Base-by-base conservation (phyloP, 176 grass and related monocot genomes). In the Zoysia japonica region DNA sequence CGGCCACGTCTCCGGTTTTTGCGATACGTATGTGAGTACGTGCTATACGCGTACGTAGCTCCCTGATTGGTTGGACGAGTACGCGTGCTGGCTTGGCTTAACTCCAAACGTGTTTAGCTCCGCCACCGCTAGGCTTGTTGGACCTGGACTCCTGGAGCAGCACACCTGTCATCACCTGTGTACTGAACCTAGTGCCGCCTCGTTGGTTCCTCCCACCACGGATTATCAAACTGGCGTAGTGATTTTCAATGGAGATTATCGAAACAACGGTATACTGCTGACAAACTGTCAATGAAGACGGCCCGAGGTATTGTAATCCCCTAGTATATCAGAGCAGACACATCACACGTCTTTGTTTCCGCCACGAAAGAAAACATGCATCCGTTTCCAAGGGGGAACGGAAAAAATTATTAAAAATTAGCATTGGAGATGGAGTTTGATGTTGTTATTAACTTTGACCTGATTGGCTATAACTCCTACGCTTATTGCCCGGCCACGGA, bases 201-300 rank as follows among this genome's bases (percentile, higher is more conserved):
- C 59, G 37, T 47, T 65, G 76, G 83, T 78, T 65, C 37, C 11
- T 51, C 42, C 63, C 16, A 55, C 28, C 56, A 74, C 6, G 56
- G 19, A 72, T 12, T 36, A 70, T n/a, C 15, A n/a, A 56, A 56
- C 54, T 2, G 8, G 44, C 5, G 5, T 47, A n/a, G 2, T 56
- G 15, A 17, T 56, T 17, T n/a, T 56, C 7, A n/a, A 16, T 19
- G 55, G 55, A 19, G 9, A 59, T 70, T 11, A 65, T 73, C 11
- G 49, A 55, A 2, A 8, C 3, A 13, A 7, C 17, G 36, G 4
- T 45, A 37, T n/a, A 8, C 28, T 28, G 28, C 28, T 9, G 3
- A 7, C 20, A 80, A 69, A n/a, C 36, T 14, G 19, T 11, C 44
- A 72, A 59, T 3, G 42, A 35, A 57, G 85, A 87, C 67, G 35